Percentiles rank a stretch among this genome's conserved stretches.
Evolutionary conservation across 2,329 filamentous ascomycete species (phyloP).

Genomic region (Ophiostoma quercus): DNA sequence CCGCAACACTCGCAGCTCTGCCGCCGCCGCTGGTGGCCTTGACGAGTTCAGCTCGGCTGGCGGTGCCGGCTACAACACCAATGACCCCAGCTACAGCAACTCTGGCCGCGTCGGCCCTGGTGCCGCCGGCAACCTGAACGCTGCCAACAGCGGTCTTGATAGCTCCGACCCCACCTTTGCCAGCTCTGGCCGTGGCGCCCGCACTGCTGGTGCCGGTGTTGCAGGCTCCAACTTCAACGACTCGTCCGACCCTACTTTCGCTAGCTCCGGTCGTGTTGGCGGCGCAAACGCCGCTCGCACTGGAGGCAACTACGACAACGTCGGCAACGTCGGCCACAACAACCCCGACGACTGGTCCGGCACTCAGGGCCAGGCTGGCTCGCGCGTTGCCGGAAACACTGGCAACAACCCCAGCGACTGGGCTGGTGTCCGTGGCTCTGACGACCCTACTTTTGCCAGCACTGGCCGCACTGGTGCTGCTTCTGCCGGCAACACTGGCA

Average conservation of each 20-base stretch:
- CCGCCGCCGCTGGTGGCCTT: background rate
- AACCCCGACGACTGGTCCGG: conserved; percentile 8
- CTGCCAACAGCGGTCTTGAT: background rate
- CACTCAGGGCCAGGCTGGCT: background rate
- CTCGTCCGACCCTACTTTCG: conserved; percentile 23
- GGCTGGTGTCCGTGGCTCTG: background rate
- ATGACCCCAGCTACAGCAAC: conserved; percentile 41
- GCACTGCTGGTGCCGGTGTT: conserved; percentile 29
- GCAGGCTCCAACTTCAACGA: background rate
- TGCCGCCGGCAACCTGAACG: conserved; percentile 1
- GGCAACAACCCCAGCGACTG: background rate
- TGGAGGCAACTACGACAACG: background rate
- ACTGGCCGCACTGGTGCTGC: background rate
- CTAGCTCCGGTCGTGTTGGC: background rate
- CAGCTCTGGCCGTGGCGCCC: conserved; percentile 11
- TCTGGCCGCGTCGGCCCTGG: conserved; percentile 28
- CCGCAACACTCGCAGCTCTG: conserved; percentile 25
- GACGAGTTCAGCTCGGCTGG: conserved; percentile 38
- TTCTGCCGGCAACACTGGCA: conserved; percentile 27
- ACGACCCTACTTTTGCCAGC: conserved; percentile 12
- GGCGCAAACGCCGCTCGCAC: background rate
- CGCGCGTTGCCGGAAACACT: background rate
- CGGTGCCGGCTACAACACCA: conserved; percentile 21
- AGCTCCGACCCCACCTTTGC: background rate
- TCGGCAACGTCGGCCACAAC: conserved; percentile 6